Evolutionary conservation across 2,329 filamentous ascomycete species (phyloP).

Genomic region (Lachnellula occidentalis): DNA sequence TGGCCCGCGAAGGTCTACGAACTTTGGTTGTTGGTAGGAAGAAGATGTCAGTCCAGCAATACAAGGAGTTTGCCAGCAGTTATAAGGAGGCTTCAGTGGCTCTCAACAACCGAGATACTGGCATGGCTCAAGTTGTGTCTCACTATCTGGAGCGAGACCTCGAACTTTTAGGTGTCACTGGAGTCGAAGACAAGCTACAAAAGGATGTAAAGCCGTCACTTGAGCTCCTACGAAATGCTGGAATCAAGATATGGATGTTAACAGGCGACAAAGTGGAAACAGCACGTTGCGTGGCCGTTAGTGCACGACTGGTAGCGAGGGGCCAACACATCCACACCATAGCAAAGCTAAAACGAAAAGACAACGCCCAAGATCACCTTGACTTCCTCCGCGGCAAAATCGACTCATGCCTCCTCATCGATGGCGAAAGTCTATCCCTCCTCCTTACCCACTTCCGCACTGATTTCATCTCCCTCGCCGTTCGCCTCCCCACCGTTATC

Average conservation of each 20-base stretch:
- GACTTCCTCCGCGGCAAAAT: conserved; percentile 85
- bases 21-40: conserved; percentile 95
- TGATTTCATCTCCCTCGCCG: conserved; percentile 84
- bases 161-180: conserved; percentile 92
- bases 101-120: conserved; percentile 72
- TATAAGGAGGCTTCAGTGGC: conserved; percentile 78
- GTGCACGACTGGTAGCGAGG: conserved; percentile 85
- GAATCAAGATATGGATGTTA: conserved; percentile 99
- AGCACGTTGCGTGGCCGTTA: conserved; percentile 90
- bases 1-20: conserved; percentile 92
- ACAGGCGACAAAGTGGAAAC: conserved; percentile 99
- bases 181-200: conserved; percentile 95
- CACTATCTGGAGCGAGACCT: conserved; percentile 81
- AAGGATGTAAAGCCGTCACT: conserved; percentile 92
- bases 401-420: conserved; percentile 83
- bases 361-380: conserved; percentile 79
- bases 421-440: conserved; percentile 82
- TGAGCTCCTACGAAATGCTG: conserved; percentile 90
- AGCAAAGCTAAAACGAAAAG: conserved; percentile 75
- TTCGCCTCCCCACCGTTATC: conserved; percentile 83
- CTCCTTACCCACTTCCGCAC: conserved; percentile 77
- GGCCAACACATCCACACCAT: conserved; percentile 97
- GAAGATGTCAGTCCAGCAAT: conserved; percentile 70
- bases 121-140: conserved; percentile 74
- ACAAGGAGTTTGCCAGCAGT: conserved; percentile 68